Evolutionary conservation across 116 monocot species (phyloP).

Genomic region (Iris pallida): DNA sequence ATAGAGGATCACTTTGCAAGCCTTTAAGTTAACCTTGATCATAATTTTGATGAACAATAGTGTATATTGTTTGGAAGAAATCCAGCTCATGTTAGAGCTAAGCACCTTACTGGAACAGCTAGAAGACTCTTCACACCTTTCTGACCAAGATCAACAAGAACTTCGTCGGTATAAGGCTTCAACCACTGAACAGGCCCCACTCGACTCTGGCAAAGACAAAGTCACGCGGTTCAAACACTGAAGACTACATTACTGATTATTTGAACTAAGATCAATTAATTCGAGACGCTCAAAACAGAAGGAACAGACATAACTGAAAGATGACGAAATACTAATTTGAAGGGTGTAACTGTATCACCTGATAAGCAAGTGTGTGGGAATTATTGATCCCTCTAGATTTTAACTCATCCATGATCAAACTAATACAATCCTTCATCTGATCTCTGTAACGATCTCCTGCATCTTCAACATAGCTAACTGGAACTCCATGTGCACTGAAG

Average conservation of each 20-base stretch:
- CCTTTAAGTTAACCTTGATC: too few relatives aligned
- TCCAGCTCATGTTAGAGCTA: constrained; percentile 2
- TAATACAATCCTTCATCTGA: constrained; percentile 92
- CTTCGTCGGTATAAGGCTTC: constrained; percentile 58
- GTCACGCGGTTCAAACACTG: not conserved
- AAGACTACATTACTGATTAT: too few relatives aligned
- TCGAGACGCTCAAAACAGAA: too few relatives aligned
- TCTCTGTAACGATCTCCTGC: constrained; percentile 95
- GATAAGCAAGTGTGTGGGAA: constrained; percentile 82
- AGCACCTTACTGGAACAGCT: constrained; percentile 48
- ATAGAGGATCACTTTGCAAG: too few relatives aligned
- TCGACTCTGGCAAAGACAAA: constrained; percentile 34
- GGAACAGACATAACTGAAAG: too few relatives aligned
- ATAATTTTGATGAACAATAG: too few relatives aligned
- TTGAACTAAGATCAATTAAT: too few relatives aligned
- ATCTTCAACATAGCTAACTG: constrained; percentile 83
- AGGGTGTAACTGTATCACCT: too few relatives aligned
- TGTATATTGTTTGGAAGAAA: too few relatives aligned
- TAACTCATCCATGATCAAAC: constrained; percentile 81
- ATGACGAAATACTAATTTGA: too few relatives aligned
- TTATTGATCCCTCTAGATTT: constrained; percentile 76
- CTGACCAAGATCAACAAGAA: constrained; percentile 44
- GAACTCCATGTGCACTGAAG: constrained; percentile 99
- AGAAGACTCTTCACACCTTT: constrained; percentile 46
- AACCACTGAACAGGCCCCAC: constrained; percentile 61